phyloP scores from a whole-genome alignment of 345 rosid genomes.

The Hypericum perforatum region DNA sequence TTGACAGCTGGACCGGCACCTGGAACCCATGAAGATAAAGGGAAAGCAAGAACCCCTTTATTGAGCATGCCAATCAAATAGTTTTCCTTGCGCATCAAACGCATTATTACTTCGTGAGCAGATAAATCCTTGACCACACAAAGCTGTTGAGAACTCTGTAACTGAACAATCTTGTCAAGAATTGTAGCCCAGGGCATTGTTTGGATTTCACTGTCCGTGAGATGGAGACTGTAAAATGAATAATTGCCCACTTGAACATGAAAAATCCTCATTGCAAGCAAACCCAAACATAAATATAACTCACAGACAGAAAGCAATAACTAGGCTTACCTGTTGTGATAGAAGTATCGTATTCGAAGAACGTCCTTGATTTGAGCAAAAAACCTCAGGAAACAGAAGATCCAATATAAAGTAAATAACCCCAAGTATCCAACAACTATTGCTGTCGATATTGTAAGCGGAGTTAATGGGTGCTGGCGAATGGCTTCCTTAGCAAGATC shows the following conservation, averaged over 20 bases:
- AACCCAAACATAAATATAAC: neutral
- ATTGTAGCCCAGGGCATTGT: constrained; percentile 92
- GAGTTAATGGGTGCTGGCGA: constrained; percentile 73
- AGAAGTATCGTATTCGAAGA: constrained; percentile 73
- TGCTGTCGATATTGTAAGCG: constrained; percentile 73
- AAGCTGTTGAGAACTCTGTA: constrained; percentile 69
- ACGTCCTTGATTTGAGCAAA: constrained; percentile 82
- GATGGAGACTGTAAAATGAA: constrained; percentile 65
- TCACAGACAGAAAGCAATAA: neutral
- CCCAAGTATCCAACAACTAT: constrained; percentile 82
- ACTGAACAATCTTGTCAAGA: constrained; percentile 77
- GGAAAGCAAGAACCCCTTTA: constrained; percentile 91
- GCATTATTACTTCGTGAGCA: constrained; percentile 90
- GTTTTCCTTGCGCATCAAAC: constrained; percentile 97
- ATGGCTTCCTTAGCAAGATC: constrained; percentile 96
- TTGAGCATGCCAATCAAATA: constrained; percentile 97
- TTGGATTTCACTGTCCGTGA: constrained; percentile 81
- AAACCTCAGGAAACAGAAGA: constrained; percentile 87
- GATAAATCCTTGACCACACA: constrained; percentile 96
- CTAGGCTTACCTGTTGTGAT: constrained; percentile 52
- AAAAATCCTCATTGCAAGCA: neutral
- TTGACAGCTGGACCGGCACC: constrained; percentile 85
- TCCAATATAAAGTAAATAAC: constrained; percentile 71
- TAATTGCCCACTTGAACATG: neutral
- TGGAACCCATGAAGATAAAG: constrained; percentile 75